Conservation (phyloP, 352 stramenopile genomes). For the Phytophthora colocasiae region DNA sequence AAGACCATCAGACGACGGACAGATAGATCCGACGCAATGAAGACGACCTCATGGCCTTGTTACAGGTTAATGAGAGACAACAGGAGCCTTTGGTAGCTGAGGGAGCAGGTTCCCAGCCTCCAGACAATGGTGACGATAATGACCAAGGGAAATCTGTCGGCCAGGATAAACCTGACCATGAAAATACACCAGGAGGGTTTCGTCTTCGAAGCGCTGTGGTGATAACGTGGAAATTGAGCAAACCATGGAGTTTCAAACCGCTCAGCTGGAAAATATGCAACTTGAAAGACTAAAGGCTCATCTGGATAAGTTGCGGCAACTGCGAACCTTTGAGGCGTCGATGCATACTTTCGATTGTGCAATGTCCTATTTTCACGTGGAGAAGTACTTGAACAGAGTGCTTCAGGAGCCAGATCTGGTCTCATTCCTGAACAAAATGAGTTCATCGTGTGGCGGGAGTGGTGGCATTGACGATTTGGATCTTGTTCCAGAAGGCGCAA, state of each 20-base stretch:
- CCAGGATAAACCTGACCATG: neutral
- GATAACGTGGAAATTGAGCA: constrained; percentile 68
- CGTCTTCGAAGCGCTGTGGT: constrained; percentile 61
- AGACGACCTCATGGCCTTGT: constrained; percentile 59
- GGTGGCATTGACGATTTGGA: constrained; percentile 53
- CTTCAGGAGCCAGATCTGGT: constrained; percentile 75
- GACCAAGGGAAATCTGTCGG: neutral
- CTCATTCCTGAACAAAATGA: constrained; percentile 80
- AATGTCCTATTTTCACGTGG: constrained; percentile 82
- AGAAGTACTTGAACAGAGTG: constrained; percentile 84
- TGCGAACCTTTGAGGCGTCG: constrained; percentile 79
- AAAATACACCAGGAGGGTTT: constrained; percentile 30
- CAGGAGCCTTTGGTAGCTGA: constrained; percentile 33
- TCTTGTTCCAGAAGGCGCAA: constrained; percentile 61
- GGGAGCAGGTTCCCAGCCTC: constrained; percentile 27
- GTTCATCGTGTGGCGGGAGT: constrained; percentile 43
- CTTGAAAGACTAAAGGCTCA: constrained; percentile 73
- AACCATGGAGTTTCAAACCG: constrained; percentile 70
- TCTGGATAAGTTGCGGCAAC: constrained; percentile 73
- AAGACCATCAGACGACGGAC: constrained; percentile 27
- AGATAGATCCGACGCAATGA: constrained; percentile 67
- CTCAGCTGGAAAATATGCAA: constrained; percentile 70
- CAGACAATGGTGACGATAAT: constrained; percentile 23
- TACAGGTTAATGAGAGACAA: constrained; percentile 28
- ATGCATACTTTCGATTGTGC: constrained; percentile 85